These are phyloP conservation scores for Colletotrichum scovillei DNA, from an alignment of 2,329 filamentous ascomycete genomes.

Conservation along the genomic window DNA sequence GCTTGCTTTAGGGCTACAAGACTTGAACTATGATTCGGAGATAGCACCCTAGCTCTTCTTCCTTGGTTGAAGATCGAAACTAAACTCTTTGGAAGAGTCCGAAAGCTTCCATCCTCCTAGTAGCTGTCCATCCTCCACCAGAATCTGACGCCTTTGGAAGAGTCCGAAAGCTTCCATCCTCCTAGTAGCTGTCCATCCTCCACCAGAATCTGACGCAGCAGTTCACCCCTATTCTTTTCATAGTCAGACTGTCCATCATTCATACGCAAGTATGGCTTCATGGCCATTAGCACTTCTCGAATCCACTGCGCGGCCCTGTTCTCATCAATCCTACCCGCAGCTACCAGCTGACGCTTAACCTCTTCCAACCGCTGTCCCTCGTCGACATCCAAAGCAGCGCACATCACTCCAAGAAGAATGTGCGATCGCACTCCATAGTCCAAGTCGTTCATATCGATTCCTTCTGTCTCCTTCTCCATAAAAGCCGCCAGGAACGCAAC, in stretches of 20 bases:
- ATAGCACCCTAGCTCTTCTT: slow-evolving; percentile 44
- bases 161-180: slow-evolving; percentile 7
- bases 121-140: slow-evolving; percentile 19
- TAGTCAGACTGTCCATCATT: background rate
- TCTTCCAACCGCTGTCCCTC: slow-evolving; percentile 3
- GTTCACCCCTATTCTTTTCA: background rate
- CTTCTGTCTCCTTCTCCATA: slow-evolving; percentile 32
- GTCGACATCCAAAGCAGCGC: slow-evolving; percentile 16
- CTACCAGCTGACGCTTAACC: slow-evolving; percentile 3
- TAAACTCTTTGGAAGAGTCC: slow-evolving; percentile 4
- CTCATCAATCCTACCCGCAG: slow-evolving; percentile 6
- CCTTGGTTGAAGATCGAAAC: slow-evolving; percentile 5
- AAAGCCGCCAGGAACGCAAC: slow-evolving; percentile 35
- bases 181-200: slow-evolving; percentile 26
- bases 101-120: slow-evolving; percentile 19
- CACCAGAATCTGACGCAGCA: slow-evolving; percentile 7
- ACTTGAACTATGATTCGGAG: slow-evolving; percentile 50
- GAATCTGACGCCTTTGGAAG: slow-evolving; percentile 4
- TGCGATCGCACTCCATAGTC: slow-evolving; percentile 35
- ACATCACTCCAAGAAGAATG: slow-evolving; percentile 33
- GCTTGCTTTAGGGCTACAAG: slow-evolving; percentile 47
- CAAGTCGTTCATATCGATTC: slow-evolving; percentile 9
- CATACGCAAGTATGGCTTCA: background rate
- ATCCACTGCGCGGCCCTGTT: background rate
- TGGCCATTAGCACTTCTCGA: background rate